phyloP scores from a whole-genome alignment of 805 yeast species.

The Tetrapisispora taiwanensis region DNA sequence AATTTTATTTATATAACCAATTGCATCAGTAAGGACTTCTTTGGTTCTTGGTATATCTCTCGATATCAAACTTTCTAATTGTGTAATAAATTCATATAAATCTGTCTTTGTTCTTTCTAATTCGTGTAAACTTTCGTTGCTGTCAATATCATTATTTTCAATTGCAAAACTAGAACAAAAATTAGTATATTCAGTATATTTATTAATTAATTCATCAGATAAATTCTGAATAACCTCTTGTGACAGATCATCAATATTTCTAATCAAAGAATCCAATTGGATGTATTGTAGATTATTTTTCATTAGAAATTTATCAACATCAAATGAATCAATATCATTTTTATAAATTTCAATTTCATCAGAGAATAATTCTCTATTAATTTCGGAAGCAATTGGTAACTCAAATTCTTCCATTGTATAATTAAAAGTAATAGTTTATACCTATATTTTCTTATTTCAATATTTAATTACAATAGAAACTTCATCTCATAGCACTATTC shows the following conservation, averaged over 20 bases:
- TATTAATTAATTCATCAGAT: constrained; percentile 18
- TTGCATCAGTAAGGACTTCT: constrained; percentile 17
- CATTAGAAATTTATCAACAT: constrained; percentile 23
- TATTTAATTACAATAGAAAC: no score
- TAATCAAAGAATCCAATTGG: constrained; percentile 22
- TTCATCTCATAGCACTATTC: no score
- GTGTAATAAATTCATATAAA: constrained; percentile 14
- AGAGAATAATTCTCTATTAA: constrained; percentile 21
- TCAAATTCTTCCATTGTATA: not conserved
- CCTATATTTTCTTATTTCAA: no score
- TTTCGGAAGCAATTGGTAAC: constrained; percentile 12
- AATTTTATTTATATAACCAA: constrained; percentile 20
- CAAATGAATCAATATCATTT: constrained; percentile 7
- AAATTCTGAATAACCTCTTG: constrained; percentile 18
- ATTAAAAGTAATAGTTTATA: no score
- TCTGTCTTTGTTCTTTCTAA: constrained; percentile 18
- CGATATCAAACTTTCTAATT: constrained; percentile 13
- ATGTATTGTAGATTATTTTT: constrained; percentile 26
- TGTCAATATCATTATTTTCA: constrained; percentile 3
- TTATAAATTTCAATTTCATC: constrained; percentile 11
- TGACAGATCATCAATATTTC: constrained; percentile 18
- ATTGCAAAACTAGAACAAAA: constrained; percentile 18
- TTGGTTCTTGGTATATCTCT: constrained; percentile 17
- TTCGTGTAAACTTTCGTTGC: constrained; percentile 15
- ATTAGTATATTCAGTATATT: constrained; percentile 19